Evolutionary conservation across 306 rosid species (phyloP).

Genomic region (Urtica urens): DNA sequence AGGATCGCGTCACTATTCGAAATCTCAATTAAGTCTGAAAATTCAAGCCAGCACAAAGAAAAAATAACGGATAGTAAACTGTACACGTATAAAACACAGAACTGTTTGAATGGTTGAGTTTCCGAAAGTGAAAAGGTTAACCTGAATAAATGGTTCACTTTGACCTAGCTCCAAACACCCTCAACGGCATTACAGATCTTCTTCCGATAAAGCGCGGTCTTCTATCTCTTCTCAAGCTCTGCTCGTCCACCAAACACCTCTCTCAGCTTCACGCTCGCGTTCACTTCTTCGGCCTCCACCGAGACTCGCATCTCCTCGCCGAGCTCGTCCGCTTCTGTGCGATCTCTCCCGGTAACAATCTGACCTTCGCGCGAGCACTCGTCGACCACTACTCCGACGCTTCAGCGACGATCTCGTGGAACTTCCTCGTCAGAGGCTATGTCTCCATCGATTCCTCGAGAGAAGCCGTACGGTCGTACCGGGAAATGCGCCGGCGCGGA

Average conservation of each 20-base stretch:
- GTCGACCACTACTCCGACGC: slow-evolving; percentile 15
- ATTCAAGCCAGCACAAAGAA: too few species aligned
- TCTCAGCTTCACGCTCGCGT: slow-evolving; percentile 57
- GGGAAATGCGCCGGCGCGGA: slow-evolving; percentile 39
- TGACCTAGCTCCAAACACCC: slow-evolving; percentile 4
- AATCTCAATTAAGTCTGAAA: too few species aligned
- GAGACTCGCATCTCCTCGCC: slow-evolving; percentile 35
- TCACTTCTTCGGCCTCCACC: slow-evolving; percentile 37
- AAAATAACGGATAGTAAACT: neutral
- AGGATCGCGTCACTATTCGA: too few species aligned
- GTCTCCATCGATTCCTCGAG: slow-evolving; percentile 38
- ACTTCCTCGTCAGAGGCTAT: slow-evolving; percentile 63
- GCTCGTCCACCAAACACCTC: slow-evolving; percentile 40
- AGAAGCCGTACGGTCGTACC: slow-evolving; percentile 43
- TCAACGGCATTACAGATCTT: neutral
- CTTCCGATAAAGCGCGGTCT: slow-evolving; percentile 38
- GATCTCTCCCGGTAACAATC: slow-evolving; percentile 32
- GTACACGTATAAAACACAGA: too few species aligned
- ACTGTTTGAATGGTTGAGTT: neutral
- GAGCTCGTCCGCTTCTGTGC: slow-evolving; percentile 52
- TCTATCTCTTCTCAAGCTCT: slow-evolving; percentile 37
- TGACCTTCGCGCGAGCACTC: slow-evolving; percentile 43
- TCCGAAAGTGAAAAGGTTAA: neutral
- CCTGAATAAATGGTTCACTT: slow-evolving; percentile 37
- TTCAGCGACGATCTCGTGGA: slow-evolving; percentile 52